A percentile compares a stretch with the other conserved stretches of the same genome.
phyloP scores from a whole-genome alignment of 805 yeast species.

The Geotrichum ghanense region DNA sequence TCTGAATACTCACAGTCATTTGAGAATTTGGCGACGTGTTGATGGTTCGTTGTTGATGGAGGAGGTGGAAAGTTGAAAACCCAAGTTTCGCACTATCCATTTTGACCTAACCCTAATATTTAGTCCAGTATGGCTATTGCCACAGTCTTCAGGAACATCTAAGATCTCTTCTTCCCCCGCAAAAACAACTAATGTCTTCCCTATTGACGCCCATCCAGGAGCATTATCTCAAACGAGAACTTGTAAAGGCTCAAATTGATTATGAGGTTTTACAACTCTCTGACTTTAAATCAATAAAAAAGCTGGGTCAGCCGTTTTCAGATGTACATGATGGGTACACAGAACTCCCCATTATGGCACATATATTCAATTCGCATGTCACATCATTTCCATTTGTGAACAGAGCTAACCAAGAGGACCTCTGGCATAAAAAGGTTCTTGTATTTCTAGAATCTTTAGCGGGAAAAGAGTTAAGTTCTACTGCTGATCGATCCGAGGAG shows the following conservation, averaged over 20 bases:
- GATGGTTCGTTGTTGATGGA: too few species aligned
- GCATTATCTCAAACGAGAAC: slow-evolving; percentile 78
- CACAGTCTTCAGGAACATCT: not conserved
- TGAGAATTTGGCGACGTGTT: too few species aligned
- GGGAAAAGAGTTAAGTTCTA: slow-evolving; percentile 54
- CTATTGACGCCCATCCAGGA: slow-evolving; percentile 54
- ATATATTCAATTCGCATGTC: slow-evolving; percentile 51
- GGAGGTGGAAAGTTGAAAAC: too few species aligned
- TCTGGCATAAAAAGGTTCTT: slow-evolving; percentile 76
- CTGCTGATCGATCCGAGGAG: slow-evolving; percentile 66
- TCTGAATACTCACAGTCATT: not conserved
- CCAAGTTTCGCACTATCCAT: too few species aligned
- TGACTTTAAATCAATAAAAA: slow-evolving; percentile 49
- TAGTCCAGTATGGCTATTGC: too few species aligned
- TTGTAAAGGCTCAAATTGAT: slow-evolving; percentile 49
- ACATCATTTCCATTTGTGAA: slow-evolving; percentile 66
- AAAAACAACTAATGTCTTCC: not conserved
- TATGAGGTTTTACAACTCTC: slow-evolving; percentile 51
- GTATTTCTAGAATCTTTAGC: slow-evolving; percentile 73
- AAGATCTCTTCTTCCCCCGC: not conserved
- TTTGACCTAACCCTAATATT: too few species aligned
- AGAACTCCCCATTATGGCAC: slow-evolving; percentile 58
- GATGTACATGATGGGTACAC: slow-evolving; percentile 18
- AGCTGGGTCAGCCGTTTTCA: slow-evolving; percentile 71
- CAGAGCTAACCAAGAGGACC: slow-evolving; percentile 39